Evolutionary conservation across 108 stramenopile species (phyloP).

Genomic region (Cyclotella baltica): DNA sequence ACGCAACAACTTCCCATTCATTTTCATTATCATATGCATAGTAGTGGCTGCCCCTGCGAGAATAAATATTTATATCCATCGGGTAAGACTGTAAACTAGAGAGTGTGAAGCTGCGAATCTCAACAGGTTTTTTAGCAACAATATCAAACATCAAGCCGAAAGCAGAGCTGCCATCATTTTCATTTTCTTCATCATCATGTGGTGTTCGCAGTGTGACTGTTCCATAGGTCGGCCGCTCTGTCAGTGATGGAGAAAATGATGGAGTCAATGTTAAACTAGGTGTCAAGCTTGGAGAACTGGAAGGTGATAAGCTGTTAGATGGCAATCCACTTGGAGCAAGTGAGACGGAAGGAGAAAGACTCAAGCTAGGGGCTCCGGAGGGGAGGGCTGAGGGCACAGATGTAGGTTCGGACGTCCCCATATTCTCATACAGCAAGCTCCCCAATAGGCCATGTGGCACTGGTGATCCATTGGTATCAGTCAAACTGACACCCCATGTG

Average conservation of each 20-base stretch:
- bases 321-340: not conserved
- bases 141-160: constrained; percentile 27
- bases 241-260: not conserved
- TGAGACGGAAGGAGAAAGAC: constrained; percentile 5
- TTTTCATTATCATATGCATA: constrained; percentile 17
- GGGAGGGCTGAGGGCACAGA: constrained; percentile 5
- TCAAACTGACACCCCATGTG: constrained; percentile 12
- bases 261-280: not conserved
- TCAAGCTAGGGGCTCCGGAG: constrained; percentile 7
- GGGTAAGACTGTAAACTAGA: constrained; percentile 12
- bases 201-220: not conserved
- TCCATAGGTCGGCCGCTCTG: not conserved
- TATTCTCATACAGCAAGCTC: constrained; percentile 6
- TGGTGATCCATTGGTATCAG: constrained; percentile 4
- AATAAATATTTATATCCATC: constrained; percentile 22
- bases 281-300: not conserved
- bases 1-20: constrained; percentile 15
- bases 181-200: not conserved
- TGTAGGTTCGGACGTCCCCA: not conserved
- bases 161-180: constrained; percentile 12
- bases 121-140: constrained; percentile 10
- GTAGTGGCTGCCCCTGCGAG: constrained; percentile 13
- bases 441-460: constrained; percentile 6
- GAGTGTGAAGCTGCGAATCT: constrained; percentile 11
- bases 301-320: not conserved